Conservation (phyloP, 2,329 filamentous ascomycete genomes). For the Acarospora socialis region DNA sequence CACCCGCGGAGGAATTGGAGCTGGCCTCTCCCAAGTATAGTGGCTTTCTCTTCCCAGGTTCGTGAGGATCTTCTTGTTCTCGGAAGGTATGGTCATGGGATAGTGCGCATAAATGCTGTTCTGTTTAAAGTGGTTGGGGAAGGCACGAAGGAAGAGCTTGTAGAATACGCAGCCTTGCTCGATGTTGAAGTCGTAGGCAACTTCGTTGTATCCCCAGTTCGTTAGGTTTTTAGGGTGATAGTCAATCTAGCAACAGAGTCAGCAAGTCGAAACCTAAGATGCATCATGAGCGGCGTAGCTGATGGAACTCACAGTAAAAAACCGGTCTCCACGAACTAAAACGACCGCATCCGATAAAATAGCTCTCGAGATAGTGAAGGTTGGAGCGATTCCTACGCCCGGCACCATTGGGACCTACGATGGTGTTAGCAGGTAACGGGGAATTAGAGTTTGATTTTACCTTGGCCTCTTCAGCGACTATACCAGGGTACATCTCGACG, state of each 20-base stretch:
- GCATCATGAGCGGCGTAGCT: slow-evolving; percentile 6
- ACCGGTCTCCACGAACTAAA: slow-evolving; percentile 63
- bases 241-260: slow-evolving; percentile 34
- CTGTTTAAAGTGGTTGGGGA: slow-evolving; percentile 63
- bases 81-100: slow-evolving; percentile 53
- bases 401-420: slow-evolving; percentile 35
- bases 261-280: slow-evolving; percentile 16
- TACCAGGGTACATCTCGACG: slow-evolving; percentile 67
- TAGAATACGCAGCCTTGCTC: slow-evolving; percentile 77
- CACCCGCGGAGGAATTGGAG: slow-evolving; percentile 35
- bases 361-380: slow-evolving; percentile 62
- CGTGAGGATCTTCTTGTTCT: slow-evolving; percentile 58
- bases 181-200: slow-evolving; percentile 54
- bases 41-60: slow-evolving; percentile 50
- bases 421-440: slow-evolving; percentile 4
- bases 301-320: slow-evolving; percentile 44
- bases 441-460: slow-evolving; percentile 17
- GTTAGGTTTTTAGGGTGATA: slow-evolving; percentile 61
- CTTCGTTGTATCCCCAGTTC: slow-evolving; percentile 71
- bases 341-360: slow-evolving; percentile 65
- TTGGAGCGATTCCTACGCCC: slow-evolving; percentile 60
- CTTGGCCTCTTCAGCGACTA: slow-evolving; percentile 64
- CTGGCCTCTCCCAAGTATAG: slow-evolving; percentile 56
- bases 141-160: slow-evolving; percentile 66
- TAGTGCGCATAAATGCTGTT: slow-evolving; percentile 75